Base-by-base conservation (phyloP, 768 basidiomycete genomes). In the Termitomyces sp. region DNA sequence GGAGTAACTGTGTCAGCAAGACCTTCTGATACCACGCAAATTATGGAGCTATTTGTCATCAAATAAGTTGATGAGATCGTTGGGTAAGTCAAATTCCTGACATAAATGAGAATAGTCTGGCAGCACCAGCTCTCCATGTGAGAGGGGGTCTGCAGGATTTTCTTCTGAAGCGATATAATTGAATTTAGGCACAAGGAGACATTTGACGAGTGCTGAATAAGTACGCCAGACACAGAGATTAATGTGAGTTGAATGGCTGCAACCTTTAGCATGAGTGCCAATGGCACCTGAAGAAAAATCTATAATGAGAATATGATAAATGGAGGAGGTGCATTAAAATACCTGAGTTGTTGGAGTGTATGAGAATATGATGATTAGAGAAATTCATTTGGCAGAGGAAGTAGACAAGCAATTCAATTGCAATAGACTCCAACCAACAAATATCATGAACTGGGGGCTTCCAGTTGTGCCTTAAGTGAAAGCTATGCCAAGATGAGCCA, bases 281-380 rank as follows among this genome's bases (percentile, higher is more conserved):
- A 71, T 67, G 3, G 63, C 53, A 22, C 70, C n/a, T n/a, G n/a
- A n/a, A n/a, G n/a, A n/a, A n/a, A n/a, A n/a, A n/a, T n/a, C n/a
- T n/a, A n/a, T n/a, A n/a, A n/a, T n/a, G n/a, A n/a, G n/a, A n/a
- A n/a, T n/a, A n/a, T n/a, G n/a, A n/a, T n/a, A n/a, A n/a, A n/a
- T n/a, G n/a, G n/a, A n/a, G n/a, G n/a, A n/a, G n/a, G n/a, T n/a
- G n/a, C n/a, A n/a, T n/a, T n/a, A n/a, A n/a, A n/a, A n/a, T n/a
- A 36, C 35, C 16, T 69, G 22, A 23, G 53, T 69, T 72, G 56
- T 72, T 68, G 0, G 65, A 67, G 29, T 54, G 60, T 20, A 68
- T 51, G 29, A 62, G 52, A 5, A 69, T 10, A 38, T 58, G 51
- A 5, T 23, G 29, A 38, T 68, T 42, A 0, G n/a, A 18, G 12